Evolutionary conservation across 352 stramenopile species (phyloP).

Genomic region (Phytophthora europaea): DNA sequence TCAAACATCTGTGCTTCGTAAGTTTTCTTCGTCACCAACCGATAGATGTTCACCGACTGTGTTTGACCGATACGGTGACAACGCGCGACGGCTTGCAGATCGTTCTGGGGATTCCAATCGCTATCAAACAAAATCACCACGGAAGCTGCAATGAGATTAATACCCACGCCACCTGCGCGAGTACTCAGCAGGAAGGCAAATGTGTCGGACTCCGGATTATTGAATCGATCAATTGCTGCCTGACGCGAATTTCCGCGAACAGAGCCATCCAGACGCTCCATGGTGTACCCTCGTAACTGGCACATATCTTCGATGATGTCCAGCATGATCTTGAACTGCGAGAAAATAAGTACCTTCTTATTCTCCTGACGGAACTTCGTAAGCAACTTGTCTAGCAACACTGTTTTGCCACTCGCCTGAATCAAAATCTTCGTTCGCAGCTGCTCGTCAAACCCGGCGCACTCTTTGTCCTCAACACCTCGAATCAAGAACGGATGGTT

Average conservation of each 20-base stretch:
- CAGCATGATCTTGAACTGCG: slow-evolving; percentile 99
- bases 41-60: slow-evolving; percentile 99
- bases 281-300: slow-evolving; percentile 83
- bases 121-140: slow-evolving; percentile 94
- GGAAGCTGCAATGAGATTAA: slow-evolving; percentile 95
- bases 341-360: slow-evolving; percentile 99
- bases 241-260: slow-evolving; percentile 98
- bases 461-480: slow-evolving; percentile 98
- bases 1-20: slow-evolving; percentile 99
- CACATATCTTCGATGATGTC: slow-evolving; percentile 95
- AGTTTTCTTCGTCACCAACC: slow-evolving; percentile 98
- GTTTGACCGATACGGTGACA: slow-evolving; percentile 99
- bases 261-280: slow-evolving; percentile 97
- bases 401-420: slow-evolving; percentile 96
- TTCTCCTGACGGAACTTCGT: slow-evolving; percentile 97
- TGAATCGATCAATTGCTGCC: slow-evolving; percentile 99
- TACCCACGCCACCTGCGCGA: slow-evolving; percentile 97
- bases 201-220: slow-evolving; percentile 93
- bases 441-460: slow-evolving; percentile 76
- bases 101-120: slow-evolving; percentile 99
- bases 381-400: slow-evolving; percentile 99
- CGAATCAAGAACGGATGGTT: slow-evolving; percentile 99
- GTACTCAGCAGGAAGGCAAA: slow-evolving; percentile 99
- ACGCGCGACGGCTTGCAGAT: slow-evolving; percentile 98
- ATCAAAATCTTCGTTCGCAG: slow-evolving; percentile 80